Base-by-base conservation (phyloP, 495 filamentous ascomycete species). In the Glarea lozoyensis region DNA sequence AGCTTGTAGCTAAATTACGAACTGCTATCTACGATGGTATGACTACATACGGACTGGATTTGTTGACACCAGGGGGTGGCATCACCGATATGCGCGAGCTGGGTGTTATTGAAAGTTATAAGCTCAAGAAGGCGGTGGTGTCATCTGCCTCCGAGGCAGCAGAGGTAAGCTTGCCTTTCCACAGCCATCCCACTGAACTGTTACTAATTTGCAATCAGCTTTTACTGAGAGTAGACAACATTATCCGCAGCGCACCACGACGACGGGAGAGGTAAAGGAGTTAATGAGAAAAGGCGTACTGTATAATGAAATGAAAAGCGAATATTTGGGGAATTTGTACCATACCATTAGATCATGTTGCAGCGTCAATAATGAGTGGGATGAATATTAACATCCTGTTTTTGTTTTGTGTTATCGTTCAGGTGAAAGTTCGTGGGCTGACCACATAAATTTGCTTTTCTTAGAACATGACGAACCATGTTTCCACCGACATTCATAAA, bases 81-180 rank as follows among this genome's bases (percentile, higher is more conserved):
- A 89, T 98, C 60, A 76, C 88, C 5, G 90, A 98, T 59, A 98
- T 98, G 92, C 76, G 89, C 33, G 86, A 97, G 56, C 62, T 93
- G 42, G 93, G 92, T 17, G 88, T 98, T 12, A 83, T 98, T 57
- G 92, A 98, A 67, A 94, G 88, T 57, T 98, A 96, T 71, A 97
- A 98, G 72, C 66, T 98, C 60, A 98, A 98, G 76, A 82, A 81
- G 60, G 92, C 92, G 11, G 92, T 98, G 43, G 92, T 98, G 25
- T 86, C 81, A 18, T 94, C 88, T 43, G 92, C 92, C 10, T 88
- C 85, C 17, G 92, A 98, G 66, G 92, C 92, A 24, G 90, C 92
- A 43, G 93, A 98, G 76, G 88, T 95, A 71, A 63, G 78, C 43
- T 31, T 16, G 9, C 3, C 19, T n/a, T 20, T n/a, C n/a, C n/a